Percentiles rank a stretch among this genome's conserved stretches.
These are phyloP conservation scores for Clarkia xantiana DNA, from an alignment of 345 rosid genomes.

Conservation along the genomic window DNA sequence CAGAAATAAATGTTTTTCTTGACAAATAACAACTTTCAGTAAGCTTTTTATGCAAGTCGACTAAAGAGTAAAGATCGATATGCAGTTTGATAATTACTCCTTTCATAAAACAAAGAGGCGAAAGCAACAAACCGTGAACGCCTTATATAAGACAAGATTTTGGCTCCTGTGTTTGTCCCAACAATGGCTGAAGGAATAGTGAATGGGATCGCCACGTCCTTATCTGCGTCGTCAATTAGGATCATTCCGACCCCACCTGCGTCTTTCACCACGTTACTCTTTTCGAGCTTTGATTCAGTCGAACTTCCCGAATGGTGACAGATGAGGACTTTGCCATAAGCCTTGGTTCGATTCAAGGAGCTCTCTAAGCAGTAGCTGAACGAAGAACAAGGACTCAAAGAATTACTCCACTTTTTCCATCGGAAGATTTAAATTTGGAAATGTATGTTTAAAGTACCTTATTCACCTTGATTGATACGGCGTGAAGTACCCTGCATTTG, in stretches of 20 bases:
- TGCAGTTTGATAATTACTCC: no score
- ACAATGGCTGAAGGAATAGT: slow-evolving; percentile 37
- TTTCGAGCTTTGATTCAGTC: slow-evolving; percentile 34
- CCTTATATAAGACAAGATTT: slow-evolving; percentile 27
- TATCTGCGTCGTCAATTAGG: slow-evolving; percentile 31
- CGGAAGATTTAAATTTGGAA: slow-evolving; percentile 1
- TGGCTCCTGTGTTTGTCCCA: slow-evolving; percentile 27
- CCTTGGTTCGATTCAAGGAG: slow-evolving; percentile 35
- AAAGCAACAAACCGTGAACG: slow-evolving; percentile 22
- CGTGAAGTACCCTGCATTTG: slow-evolving; percentile 39
- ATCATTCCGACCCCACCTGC: slow-evolving; percentile 55
- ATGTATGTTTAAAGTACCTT: slow-evolving; percentile 26
- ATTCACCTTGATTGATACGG: slow-evolving; percentile 69
- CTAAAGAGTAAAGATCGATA: no score
- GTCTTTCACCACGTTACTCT: slow-evolving; percentile 31
- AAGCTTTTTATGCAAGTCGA: neutral
- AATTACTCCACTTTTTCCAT: slow-evolving; percentile 6
- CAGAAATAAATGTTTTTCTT: no score
- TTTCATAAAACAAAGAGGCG: neutral
- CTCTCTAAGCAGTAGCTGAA: slow-evolving; percentile 40
- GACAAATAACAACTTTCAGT: no score
- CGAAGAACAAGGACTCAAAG: slow-evolving; percentile 7
- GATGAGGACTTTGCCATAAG: slow-evolving; percentile 36
- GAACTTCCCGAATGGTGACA: slow-evolving; percentile 42
- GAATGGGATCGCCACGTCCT: slow-evolving; percentile 39